Base-by-base conservation (phyloP, 169 alveolate genomes). In the Cyclospora cayetanensis region DNA sequence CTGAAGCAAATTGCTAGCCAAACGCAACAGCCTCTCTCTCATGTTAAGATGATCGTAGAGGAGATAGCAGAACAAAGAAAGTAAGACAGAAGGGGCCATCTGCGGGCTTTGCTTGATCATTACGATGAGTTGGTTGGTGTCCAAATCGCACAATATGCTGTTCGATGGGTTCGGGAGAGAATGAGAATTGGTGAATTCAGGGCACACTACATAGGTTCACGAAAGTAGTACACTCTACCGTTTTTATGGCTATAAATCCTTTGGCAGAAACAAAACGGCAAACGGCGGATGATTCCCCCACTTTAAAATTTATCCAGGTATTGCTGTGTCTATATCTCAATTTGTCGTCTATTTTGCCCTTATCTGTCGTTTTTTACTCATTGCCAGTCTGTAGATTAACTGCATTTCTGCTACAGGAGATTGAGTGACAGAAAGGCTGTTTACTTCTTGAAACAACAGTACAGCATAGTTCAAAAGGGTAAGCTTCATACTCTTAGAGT, bases 61-160 rank as follows among this genome's bases (percentile, higher is more conserved):
- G 94, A 91, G 52, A 91, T 91, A 4, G 94, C 94, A 1, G 94
- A 91, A 42, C 94, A 72, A n/a, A 65, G 94, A 15, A 91, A 91
- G 94, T 91, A 41, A 74, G 93, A 4, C 7, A n/a, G n/a, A n/a
- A 22, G 66, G 22, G 22, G 66, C 22, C n/a, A 53, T 53, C 22
- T 53, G 22, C 66, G 22, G n/a, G 66, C 22, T 22, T 66, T 66
- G 9, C 43, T 66, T 29, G 9, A 18, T 66, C 43, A 11, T 18
- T 31, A 12, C n/a, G 37, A 35, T 12, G 37, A 66, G n/a, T 11
- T 18, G 43, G 9, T 9, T 66, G 80, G 9, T 66, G 9, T 66
- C 80, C 27, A 12, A 12, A 11, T 35, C 18, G 80, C 43, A 9
- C 25, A 11, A 9, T 18, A 50, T 18, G 9, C 25, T 50, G 25